Evolutionary conservation across 352 stramenopile species (phyloP), one percentile per base, ranked within the genome.

Genomic region (Pythium grandisporangium): DNA sequence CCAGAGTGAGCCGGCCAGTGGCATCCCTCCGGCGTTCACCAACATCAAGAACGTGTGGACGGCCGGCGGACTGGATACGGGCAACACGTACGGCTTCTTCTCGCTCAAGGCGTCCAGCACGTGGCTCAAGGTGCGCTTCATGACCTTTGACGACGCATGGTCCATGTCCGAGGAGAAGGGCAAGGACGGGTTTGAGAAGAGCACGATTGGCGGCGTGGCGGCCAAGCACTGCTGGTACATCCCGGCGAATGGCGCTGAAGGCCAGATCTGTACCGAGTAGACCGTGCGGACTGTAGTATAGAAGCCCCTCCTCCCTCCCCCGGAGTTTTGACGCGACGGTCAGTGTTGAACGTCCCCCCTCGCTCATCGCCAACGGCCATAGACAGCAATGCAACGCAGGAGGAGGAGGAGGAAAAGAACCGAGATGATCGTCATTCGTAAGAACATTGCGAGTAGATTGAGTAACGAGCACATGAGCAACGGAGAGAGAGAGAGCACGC

Each of bases 1-100:
- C 37, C 42, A 65, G 21, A 68, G 50, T 53, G 55, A 70, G 24
- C 48, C 61, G 38, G 30, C 52, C 11, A 59, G 42, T 37, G 50
- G 45, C 11, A 57, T 58, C 26, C n/a, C n/a, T n/a, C 45, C 53
- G 22, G 14, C 43, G 22, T 54, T 36, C 20, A 51, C 55, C 3
- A 42, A 54, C 10, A 20, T 16, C 13, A 21, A 42, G 11, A 64
- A 64, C 20, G 13, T 65, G 35, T 67, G 55, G 60, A 54, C 48
- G 2, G 56, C 47, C 19, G 34, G 39, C 3, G 60, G 55, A 22
- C 46, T 60, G 26, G 29, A 48, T 6, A 41, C 12, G 1, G 45
- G 51, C 30, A 41, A 49, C 24, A 30, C 37, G 11, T 61, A 61
- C 43, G 47, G 46, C 27, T 61, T 56, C 27, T 45, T 56, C 27